Percentiles rank a stretch among this genome's conserved stretches.
Conservation (phyloP, 2,329 filamentous ascomycete species). For the Botrytis squamosa region DNA sequence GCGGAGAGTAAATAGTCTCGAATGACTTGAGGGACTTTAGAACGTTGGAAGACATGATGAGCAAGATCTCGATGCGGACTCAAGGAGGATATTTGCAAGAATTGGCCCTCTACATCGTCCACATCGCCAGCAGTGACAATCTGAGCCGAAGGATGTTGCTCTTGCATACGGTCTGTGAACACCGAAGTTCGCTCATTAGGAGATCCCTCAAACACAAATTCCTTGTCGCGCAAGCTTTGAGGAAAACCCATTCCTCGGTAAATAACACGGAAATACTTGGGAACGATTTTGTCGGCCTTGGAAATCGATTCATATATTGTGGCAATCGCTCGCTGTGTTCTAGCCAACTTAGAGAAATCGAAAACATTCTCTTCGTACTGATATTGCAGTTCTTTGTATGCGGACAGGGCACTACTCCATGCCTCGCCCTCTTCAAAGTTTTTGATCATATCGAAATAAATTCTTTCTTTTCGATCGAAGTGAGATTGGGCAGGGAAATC, state of each 20-base stretch:
- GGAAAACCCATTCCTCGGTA: conserved; percentile 92
- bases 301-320: conserved; percentile 86
- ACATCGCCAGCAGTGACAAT: conserved; percentile 69
- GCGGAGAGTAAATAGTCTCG: conserved; percentile 83
- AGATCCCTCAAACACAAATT: conserved; percentile 86
- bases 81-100: conserved; percentile 76
- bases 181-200: conserved; percentile 72
- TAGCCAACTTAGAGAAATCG: conserved; percentile 88
- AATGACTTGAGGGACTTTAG: conserved; percentile 78
- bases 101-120: conserved; percentile 88
- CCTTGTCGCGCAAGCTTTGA: conserved; percentile 75
- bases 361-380: conserved; percentile 90
- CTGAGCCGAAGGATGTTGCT: conserved; percentile 82
- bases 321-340: conserved; percentile 86
- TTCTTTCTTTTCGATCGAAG: conserved; percentile 87
- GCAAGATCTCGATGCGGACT: conserved; percentile 77
- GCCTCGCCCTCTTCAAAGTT: conserved; percentile 92
- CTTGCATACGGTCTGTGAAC: conserved; percentile 90
- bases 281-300: conserved; percentile 73
- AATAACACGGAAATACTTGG: conserved; percentile 87
- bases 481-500: conserved; percentile 78
- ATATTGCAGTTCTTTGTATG: conserved; percentile 85
- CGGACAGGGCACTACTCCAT: conserved; percentile 83
- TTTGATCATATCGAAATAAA: conserved; percentile 95
- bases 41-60: conserved; percentile 83